These are phyloP conservation scores for Nemania diffusa DNA, from an alignment of 2,329 filamentous ascomycete species.

Conservation along the genomic window DNA sequence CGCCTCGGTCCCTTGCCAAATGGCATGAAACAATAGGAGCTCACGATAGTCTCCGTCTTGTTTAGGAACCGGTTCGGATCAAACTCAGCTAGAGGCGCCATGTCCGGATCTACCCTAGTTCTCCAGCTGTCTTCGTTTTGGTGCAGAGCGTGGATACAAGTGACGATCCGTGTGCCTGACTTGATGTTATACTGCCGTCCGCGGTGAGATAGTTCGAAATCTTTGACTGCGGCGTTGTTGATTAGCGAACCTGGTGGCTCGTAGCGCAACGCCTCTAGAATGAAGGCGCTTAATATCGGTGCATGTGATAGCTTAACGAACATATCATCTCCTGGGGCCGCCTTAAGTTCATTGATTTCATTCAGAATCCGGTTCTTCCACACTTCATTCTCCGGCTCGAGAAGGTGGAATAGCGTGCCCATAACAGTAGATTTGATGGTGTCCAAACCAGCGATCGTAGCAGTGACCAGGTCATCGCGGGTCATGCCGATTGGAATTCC, in stretches of 20 bases:
- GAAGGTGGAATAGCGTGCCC: slow-evolving; percentile 8
- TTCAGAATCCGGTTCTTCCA: slow-evolving; percentile 7
- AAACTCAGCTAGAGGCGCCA: slow-evolving; percentile 4
- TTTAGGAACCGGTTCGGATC: background rate
- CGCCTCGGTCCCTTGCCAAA: slow-evolving; percentile 15
- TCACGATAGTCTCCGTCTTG: slow-evolving; percentile 6
- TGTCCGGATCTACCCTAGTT: background rate
- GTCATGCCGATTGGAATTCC: slow-evolving; percentile 9
- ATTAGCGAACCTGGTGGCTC: slow-evolving; percentile 11
- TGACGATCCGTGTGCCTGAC: slow-evolving; percentile 11
- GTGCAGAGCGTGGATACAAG: slow-evolving; percentile 17
- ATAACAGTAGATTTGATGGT: slow-evolving; percentile 15
- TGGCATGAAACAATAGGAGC: slow-evolving; percentile 17
- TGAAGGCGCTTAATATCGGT: slow-evolving; percentile 10
- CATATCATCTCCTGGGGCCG: slow-evolving; percentile 2
- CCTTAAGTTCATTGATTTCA: slow-evolving; percentile 11
- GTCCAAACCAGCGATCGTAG: slow-evolving; percentile 9
- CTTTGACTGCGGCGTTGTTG: background rate
- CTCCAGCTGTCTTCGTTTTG: slow-evolving; percentile 16
- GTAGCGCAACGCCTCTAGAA: slow-evolving; percentile 9
- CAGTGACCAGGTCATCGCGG: slow-evolving; percentile 12
- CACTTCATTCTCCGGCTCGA: background rate
- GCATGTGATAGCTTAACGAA: slow-evolving; percentile 9
- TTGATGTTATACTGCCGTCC: slow-evolving; percentile 13
- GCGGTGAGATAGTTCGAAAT: slow-evolving; percentile 2